These are phyloP conservation scores for Ogataea paradorogensis DNA, from an alignment of 805 yeast species.

Conservation along the genomic window DNA sequence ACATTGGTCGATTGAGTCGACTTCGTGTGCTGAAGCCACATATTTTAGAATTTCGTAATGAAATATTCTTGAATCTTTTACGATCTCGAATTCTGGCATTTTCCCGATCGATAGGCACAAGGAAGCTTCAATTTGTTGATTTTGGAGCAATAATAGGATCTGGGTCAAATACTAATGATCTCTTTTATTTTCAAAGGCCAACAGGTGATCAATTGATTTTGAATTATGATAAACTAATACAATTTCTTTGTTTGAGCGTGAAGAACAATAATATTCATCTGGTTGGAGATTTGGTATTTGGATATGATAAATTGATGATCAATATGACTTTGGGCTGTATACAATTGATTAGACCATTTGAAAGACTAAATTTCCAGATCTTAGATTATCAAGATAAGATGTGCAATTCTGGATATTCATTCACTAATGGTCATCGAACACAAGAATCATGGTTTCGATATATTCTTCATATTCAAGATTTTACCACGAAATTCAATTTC, in stretches of 20 bases:
- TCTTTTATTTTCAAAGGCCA: background rate
- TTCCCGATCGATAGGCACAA: background rate
- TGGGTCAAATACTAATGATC: conserved; percentile 1
- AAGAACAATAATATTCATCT: conserved; percentile 1
- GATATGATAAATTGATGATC: conserved; percentile 4
- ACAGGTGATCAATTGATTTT: conserved; percentile 4
- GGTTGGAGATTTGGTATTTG: conserved; percentile 4
- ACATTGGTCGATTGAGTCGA: conserved; percentile 6
- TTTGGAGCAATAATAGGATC: background rate
- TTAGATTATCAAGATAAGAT: conserved; percentile 18
- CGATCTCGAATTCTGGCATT: conserved; percentile 4
- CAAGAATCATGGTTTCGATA: conserved; percentile 15
- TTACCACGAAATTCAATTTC: conserved; percentile 19
- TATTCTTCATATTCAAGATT: conserved; percentile 20
- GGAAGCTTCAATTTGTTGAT: background rate
- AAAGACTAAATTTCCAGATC: conserved; percentile 17
- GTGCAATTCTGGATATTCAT: conserved; percentile 16
- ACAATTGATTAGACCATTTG: conserved; percentile 15
- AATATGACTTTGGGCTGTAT: conserved; percentile 4
- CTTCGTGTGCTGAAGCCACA: conserved; percentile 7
- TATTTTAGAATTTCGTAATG: conserved; percentile 7
- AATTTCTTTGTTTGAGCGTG: background rate
- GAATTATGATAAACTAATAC: background rate
- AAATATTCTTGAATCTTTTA: conserved; percentile 4
- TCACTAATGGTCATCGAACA: conserved; percentile 9